Evolutionary conservation across 192 early-diverging fungal species (phyloP), one percentile per base, ranked within the genome.

Genomic region (Coemansia sp.): DNA sequence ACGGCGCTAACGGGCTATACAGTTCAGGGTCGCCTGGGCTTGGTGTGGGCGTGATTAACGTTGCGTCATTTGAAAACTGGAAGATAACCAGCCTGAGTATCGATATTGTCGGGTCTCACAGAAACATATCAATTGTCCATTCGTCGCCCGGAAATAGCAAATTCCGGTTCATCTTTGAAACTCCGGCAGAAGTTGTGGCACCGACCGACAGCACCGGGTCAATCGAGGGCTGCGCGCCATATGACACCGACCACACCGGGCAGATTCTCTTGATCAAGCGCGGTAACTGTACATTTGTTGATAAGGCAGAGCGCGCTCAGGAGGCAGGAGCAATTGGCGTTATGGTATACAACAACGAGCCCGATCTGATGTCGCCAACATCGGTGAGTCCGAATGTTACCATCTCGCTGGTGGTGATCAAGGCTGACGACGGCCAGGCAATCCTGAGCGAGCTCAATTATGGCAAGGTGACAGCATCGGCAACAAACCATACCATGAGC

Each of bases 251-350:
- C 39, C 61, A 89, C 25, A 51, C 35, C 0, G 81, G 80, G 1
- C 82, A 87, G 60, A 82, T 89, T 19, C 79, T 77, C 19, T 64
- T 94, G 38, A 75, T 92, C 48, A 85, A 85, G 27, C 88, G 91
- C 47, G 91, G 91, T 2, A 74, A 65, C 22, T 94, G 92, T 59
- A 82, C 77, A 1, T 90, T 91, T 69, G 81, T 72, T 6, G 69
- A 81, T 38, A 94, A 94, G 77, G 68, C 85, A 4, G 59, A 48
- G 0, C 75, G 82, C 49, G 88, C 85, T 3, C 77, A 74, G 23
- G 57, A 17, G 6, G 86, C 87, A 9, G 88, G 88, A 25, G 91
- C 90, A 1, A 65, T 80, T 17, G 91, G 72, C 26, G 82, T 88
- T 4, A 68, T 93, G 17, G 68, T 93, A n/a, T 90, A 88, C 71